Base-by-base conservation (phyloP, 495 filamentous ascomycete species). In the Penicillium paradoxum region DNA sequence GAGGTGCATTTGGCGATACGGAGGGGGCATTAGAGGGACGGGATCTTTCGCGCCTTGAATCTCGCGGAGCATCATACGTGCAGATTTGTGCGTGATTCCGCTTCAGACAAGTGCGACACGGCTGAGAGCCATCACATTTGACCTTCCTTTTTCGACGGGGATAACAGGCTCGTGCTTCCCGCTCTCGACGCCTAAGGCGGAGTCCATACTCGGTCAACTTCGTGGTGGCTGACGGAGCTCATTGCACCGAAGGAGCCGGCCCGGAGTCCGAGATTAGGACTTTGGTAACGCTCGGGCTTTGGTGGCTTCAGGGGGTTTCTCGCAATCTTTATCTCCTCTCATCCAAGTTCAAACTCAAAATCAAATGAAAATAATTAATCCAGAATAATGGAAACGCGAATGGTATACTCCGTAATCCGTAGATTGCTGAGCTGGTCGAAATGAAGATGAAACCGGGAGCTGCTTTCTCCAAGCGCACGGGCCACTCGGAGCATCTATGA, bases 111-210 rank as follows among this genome's bases (percentile, higher is more conserved):
- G 67, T 73, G 17, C 54, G 53, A 51, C 71, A 74, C 6, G 70
- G 70, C 8, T 63, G 55, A 2, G 39, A 43, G 6, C 58, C 62
- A 44, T 73, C 68, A 21, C 71, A 74, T 55, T 73, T 71, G 14
- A 73, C 71, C 50, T 74, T 74, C n/a, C 71, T 67, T 37, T 69
- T 67, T 11, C 65, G 62, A 56, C 71, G 73, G 13, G 71, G 68
- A 46, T 74, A 73, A 34, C 70, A 74, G 3, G 71, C 70, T 40
- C 59, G 62, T 1, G 58, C 42, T 54, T 73, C 71, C 19, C 68
- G 62, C 17, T 67, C 64, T 45, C 64, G 58, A 38, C 67, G 62
- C 39, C 62, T 68, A 2, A 60, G 54, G 0, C 54, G 59, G 9
- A 73, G 61, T n/a, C n/a, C n/a, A n/a, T 2, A 71, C 65, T 21